Evolutionary conservation across 768 basidiomycete species (phyloP), one percentile per base, ranked within the genome.

Genomic region (Exidia glandulosa): DNA sequence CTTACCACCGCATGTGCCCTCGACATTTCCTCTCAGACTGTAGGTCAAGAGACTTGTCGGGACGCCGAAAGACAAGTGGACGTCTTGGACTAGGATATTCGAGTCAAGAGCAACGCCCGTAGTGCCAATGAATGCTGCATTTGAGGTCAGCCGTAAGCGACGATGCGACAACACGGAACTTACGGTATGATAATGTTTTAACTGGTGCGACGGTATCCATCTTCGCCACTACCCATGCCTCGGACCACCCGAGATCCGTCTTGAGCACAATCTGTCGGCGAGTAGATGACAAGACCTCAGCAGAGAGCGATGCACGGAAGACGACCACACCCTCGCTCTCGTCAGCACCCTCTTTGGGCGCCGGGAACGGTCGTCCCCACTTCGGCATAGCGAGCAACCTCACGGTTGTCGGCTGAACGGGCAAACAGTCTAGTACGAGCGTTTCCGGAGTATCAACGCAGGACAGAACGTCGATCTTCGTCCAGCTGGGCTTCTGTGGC

Each of bases 271-370:
- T 19, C 19, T 23, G 41, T 19, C 41, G 41, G 9, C 41, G 6
- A 19, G 41, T 19, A 6, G 19, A 14, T 6, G 41, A 23, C 5
- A 45, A 12, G 41, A 29, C 50, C 25, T 37, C 19, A 9, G 36
- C 36, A 19, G 36, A 37, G 9, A 37, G 9, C 9, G 19, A 10
- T 37, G 50, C 30, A 29, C 50, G 50, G 65, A 81, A 88, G 29
- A 85, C 71, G 3, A 84, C 84, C 1, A 86, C 74, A 0, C 87
- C 88, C 60, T 89, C 88, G 9, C 85, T 86, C 68, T 91, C 87
- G 57, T 88, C 86, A 0, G 79, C 69, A 0, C 88, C 88, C 69
- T 86, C 83, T 16, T 80, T 70, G 14, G 87, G 85, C 0, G 80
- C 72, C 4, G 88, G 90, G 64, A 90, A 90, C 12, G 74, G 69